phyloP scores from a whole-genome alignment of 2,329 filamentous ascomycete genomes.

The Corinectria fuckeliana region DNA sequence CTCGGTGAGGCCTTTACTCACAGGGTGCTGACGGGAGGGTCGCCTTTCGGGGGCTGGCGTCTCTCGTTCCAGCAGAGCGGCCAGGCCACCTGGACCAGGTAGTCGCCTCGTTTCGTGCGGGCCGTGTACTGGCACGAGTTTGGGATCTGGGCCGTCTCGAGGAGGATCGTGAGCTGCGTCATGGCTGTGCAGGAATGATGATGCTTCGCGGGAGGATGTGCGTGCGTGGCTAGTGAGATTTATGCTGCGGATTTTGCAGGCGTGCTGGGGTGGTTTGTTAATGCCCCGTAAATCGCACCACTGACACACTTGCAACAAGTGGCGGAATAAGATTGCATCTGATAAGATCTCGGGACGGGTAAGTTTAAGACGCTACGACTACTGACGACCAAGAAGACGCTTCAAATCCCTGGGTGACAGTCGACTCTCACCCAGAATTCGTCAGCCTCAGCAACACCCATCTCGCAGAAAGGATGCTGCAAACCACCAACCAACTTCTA shows the following conservation, averaged over 20 bases:
- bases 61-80: constrained; percentile 36
- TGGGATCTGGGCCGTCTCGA: not conserved
- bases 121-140: constrained; percentile 18
- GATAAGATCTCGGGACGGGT: constrained; percentile 19
- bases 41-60: constrained; percentile 22
- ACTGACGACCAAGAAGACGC: no score
- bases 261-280: not conserved
- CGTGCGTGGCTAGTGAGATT: not conserved
- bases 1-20: constrained; percentile 25
- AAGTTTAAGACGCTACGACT: no score
- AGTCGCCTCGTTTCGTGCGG: constrained; percentile 8
- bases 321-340: not conserved
- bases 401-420: no score
- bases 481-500: no score
- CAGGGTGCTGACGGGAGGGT: constrained; percentile 34
- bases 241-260: not conserved
- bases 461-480: no score
- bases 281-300: not conserved
- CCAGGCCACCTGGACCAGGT: constrained; percentile 16
- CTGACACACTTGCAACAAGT: not conserved
- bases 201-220: not conserved
- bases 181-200: not conserved
- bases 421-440: not conserved
- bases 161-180: not conserved
- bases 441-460: constrained; percentile 1